Evolutionary conservation across 768 basidiomycete genomes (phyloP).

Genomic region (Lanmaoa pseudosensibilis): DNA sequence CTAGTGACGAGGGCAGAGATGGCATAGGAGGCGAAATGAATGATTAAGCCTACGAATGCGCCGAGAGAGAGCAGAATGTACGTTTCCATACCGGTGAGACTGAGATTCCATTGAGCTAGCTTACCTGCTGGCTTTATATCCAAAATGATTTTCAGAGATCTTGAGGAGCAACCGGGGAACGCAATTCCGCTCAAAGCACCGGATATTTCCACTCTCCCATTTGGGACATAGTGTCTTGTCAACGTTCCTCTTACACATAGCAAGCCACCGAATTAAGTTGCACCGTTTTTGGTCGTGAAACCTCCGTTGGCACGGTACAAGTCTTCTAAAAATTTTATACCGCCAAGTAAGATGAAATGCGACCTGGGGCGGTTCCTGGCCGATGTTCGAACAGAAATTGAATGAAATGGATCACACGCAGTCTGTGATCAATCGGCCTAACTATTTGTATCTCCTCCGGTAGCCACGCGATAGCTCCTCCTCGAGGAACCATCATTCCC

Average conservation of each 20-base stretch:
- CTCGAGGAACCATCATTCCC: too few species aligned
- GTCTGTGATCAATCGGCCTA: not conserved
- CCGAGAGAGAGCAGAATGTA: conserved; percentile 1
- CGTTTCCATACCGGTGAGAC: conserved; percentile 3
- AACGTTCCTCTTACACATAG: not conserved
- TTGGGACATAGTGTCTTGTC: not conserved
- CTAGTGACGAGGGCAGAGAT: not conserved
- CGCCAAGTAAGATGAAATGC: not conserved
- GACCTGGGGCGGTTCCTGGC: not conserved
- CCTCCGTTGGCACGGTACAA: not conserved
- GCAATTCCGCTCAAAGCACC: not conserved
- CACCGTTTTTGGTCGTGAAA: not conserved
- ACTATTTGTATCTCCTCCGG: too few species aligned
- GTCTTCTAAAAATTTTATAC: not conserved
- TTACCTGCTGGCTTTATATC: not conserved
- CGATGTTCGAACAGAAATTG: not conserved
- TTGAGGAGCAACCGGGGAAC: not conserved
- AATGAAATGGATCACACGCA: not conserved
- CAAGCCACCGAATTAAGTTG: not conserved
- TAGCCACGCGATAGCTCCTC: too few species aligned
- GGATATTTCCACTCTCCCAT: not conserved
- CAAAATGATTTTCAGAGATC: not conserved
- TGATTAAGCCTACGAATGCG: not conserved
- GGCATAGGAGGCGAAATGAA: not conserved
- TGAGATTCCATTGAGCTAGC: not conserved